Percentiles rank a stretch among this genome's conserved stretches.
phyloP scores from a whole-genome alignment of 345 rosid genomes.

The Camelina laxa region DNA sequence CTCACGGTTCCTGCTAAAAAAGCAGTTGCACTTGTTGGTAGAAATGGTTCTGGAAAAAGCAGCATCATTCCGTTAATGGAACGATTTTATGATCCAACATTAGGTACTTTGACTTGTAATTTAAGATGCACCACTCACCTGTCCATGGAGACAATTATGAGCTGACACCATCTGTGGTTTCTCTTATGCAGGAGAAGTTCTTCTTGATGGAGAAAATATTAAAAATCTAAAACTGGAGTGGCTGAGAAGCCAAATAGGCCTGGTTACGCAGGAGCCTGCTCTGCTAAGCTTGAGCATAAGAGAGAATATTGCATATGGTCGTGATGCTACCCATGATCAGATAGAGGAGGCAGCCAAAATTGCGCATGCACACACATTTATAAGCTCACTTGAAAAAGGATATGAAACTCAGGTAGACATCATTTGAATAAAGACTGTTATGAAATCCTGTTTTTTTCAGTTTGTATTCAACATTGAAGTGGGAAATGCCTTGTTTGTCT shows the following conservation, averaged over 20 bases:
- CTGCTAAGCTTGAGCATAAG: constrained; percentile 82
- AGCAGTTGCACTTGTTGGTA: constrained; percentile 97
- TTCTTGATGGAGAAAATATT: constrained; percentile 94
- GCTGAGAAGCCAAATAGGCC: constrained; percentile 95
- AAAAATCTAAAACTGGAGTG: constrained; percentile 87
- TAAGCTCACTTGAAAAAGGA: constrained; percentile 87
- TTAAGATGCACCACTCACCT: constrained; percentile 26
- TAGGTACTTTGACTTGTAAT: constrained; percentile 61
- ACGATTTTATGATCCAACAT: constrained; percentile 96
- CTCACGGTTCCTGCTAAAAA: constrained; percentile 97
- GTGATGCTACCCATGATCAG: constrained; percentile 77
- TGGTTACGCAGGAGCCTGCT: constrained; percentile 99
- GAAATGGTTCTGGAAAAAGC: constrained; percentile 99
- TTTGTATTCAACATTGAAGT: constrained; percentile 8
- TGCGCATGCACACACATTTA: constrained; percentile 93
- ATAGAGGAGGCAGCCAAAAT: constrained; percentile 95
- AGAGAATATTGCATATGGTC: constrained; percentile 92
- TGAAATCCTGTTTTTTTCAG: constrained; percentile 5
- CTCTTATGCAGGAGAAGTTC: constrained; percentile 88
- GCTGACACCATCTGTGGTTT: constrained; percentile 32
- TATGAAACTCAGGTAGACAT: constrained; percentile 81
- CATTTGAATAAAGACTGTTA: neutral
- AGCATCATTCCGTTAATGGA: constrained; percentile 98
- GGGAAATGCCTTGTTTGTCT: constrained; percentile 25
- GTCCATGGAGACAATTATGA: constrained; percentile 13